Base-by-base conservation (phyloP, 192 early-diverging fungal species). In the Rhizophlyctis rosea region DNA sequence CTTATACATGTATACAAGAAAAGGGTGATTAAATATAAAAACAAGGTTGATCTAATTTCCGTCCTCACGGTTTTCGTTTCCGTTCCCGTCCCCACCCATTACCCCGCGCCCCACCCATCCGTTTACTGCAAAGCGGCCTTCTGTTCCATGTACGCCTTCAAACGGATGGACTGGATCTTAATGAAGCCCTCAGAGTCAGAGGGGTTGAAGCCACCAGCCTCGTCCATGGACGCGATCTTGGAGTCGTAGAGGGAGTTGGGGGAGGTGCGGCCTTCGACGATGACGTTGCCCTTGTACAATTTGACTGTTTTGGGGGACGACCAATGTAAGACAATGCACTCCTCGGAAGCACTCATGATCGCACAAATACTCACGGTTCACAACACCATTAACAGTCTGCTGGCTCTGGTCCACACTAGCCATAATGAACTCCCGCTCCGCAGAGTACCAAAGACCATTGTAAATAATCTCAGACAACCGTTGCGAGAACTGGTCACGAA, bases 361-460 rank as follows among this genome's bases (percentile, higher is more conserved):
- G 25, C 16, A 62, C 29, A 16, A 31, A 0, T 24, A 72, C 73
- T 62, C 32, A 80, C 74, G 76, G 57, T 90, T 88, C 13, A 99
- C 96, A 54, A 88, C 83, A 61, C 96, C 96, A 69, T 90, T 88
- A 67, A 99, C 93, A 49, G 83, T 81, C 64, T 79, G 71, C 77
- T 99, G 96, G 36, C 89, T 90, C 47, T 87, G 79, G 23, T 81
- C 81, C 35, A 99, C 86, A 56, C 87, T 84, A 49, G 89, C 79
- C 71, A 85, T 86, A 67, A 97, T 76, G 76, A 94, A 88, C 59
- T 95, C 91, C 34, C 91, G 86, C 80, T 99, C 95, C 35, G 96
- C 89, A 47, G 94, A 93, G 79, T 92, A 99, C 86, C 95, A 97
- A 65, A 91, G 81, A 33, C 96, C 96, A 69, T 99, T 98, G 86